Evolutionary conservation across 2,329 filamentous ascomycete species (phyloP), one percentile per base, ranked within the genome.

Genomic region (Ceratocystis huliohia): DNA sequence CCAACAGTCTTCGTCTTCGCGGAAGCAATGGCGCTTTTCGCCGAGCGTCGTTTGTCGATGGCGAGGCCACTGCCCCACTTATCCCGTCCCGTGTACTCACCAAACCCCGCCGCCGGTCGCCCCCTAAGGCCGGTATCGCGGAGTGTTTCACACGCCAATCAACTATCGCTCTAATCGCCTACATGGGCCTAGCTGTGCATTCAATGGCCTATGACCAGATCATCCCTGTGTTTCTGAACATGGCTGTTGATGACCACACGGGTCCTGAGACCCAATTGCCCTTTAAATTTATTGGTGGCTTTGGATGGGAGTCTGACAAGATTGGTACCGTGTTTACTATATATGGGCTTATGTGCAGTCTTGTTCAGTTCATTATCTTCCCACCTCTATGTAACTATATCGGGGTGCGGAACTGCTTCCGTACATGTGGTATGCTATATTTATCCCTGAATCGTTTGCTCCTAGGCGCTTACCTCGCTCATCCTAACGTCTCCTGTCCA

Each of bases 301-400:
- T 95, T 72, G 91, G 91, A 0, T 74, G 85, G 72, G 79, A 83
- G 61, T 87, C 89, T 1, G 83, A 85, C 67, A 81, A 84, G 62
- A 96, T 97, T 70, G 93, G 93, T 10, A 82, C 89, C 44, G 85
- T 96, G 68, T 96, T 95, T 74, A 94, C 89, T 1, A 72, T 89
- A 3, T 95, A 93, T 74, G 91, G 91, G 22, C 78, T 95, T 64
- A 79, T 85, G 8, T 91, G 89, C 70, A 90, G 92, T 72, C 70
- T 94, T 20, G 83, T 91, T 59, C 94, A 97, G 74, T 96, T 99
- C 74, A 78, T 94, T 63, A 72, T 95, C 65, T 96, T 96, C 74
- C 91, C 93, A 0, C 80, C 83, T 0, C 76, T 93, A 1, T 91
- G 91, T 61, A 80, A 84, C 41, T 81, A 80, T 25, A 90, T 84